Percentiles rank a stretch among this genome's conserved stretches.
These are phyloP conservation scores for Entomortierella parvispora DNA, from an alignment of 192 early-diverging fungal genomes.

Conservation along the genomic window DNA sequence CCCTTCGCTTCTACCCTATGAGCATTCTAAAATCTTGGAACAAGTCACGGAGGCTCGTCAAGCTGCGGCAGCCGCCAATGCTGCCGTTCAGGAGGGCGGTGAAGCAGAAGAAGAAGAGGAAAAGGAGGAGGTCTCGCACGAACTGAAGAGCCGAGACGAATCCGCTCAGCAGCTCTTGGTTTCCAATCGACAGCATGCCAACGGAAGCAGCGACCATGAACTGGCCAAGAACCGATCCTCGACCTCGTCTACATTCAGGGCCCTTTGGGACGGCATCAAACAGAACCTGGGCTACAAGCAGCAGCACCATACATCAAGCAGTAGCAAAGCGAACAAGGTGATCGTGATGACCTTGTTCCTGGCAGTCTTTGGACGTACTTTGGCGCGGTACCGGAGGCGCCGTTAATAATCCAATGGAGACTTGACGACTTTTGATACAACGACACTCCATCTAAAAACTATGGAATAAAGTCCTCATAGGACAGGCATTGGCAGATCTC, in stretches of 20 bases:
- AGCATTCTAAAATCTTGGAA: constrained; percentile 15
- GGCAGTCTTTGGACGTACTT: constrained; percentile 32
- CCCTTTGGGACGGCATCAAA: constrained; percentile 36
- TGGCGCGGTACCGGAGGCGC: constrained; percentile 21
- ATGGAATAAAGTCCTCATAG: too few species aligned
- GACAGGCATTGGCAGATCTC: too few species aligned
- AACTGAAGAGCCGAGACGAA: background rate
- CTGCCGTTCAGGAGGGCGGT: constrained; percentile 1
- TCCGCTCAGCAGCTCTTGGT: too few species aligned
- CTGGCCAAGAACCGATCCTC: constrained; percentile 8
- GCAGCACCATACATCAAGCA: background rate
- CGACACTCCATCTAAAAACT: too few species aligned
- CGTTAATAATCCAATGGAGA: constrained; percentile 4
- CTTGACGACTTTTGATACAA: too few species aligned
- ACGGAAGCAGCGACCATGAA: background rate
- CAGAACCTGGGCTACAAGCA: constrained; percentile 20
- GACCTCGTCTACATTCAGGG: constrained; percentile 16
- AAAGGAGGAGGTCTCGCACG: background rate
- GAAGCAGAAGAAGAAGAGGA: constrained; percentile 9
- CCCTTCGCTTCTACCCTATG: constrained; percentile 10
- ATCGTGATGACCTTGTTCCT: constrained; percentile 23
- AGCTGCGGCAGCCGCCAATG: background rate
- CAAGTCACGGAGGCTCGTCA: background rate
- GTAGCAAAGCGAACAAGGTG: constrained; percentile 18
- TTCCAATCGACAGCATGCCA: background rate